Evolutionary conservation across 345 rosid genomes (phyloP), one percentile per base, ranked within the genome.

Genomic region (Melaleuca alternifolia): DNA sequence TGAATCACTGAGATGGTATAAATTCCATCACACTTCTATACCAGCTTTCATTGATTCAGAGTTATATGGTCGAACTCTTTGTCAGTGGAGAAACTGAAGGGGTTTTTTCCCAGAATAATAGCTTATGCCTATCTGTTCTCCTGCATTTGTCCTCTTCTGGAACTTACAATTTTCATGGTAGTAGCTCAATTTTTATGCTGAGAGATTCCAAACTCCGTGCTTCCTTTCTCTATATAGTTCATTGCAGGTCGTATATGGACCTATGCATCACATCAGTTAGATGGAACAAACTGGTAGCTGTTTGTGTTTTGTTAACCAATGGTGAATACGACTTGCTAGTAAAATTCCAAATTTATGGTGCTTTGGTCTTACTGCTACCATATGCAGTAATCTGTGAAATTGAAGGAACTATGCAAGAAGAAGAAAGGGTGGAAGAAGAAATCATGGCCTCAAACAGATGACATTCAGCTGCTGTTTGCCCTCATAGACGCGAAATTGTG

Each of bases 381-480:
- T 53, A 90, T n/a, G 90, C 96, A 96, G 99, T 96, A 96, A 91
- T 92, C 87, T 83, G 87, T 85, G 83, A 93, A 92, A 91, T 90
- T 94, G 52, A 95, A 96, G 93, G 99, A 97, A 65, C 89, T 94
- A 50, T 54, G 90, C 15, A 94, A 90, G 91, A 97, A 88, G 92
- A 91, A 93, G 28, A 97, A 91, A 92, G 95, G 94, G 28, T 85
- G 97, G 95, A 96, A 93, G 88, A 94, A 92, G 92, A 95, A 95
- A 87, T 91, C 94, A 23, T 95, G 99, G 99, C 99, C 99, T 7
- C 93, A 87, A 82, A 88, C 91, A 11, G 85, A 87, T 41, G 97
- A 95, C 81, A 90, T 95, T 26, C 92, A 92, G 85, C 90, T 96
- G 84, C 90, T 96, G 88, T 94, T 97, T 84, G 91, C 95, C 83